Base-by-base conservation (phyloP, 768 basidiomycete genomes). In the Asterophora parasitica region DNA sequence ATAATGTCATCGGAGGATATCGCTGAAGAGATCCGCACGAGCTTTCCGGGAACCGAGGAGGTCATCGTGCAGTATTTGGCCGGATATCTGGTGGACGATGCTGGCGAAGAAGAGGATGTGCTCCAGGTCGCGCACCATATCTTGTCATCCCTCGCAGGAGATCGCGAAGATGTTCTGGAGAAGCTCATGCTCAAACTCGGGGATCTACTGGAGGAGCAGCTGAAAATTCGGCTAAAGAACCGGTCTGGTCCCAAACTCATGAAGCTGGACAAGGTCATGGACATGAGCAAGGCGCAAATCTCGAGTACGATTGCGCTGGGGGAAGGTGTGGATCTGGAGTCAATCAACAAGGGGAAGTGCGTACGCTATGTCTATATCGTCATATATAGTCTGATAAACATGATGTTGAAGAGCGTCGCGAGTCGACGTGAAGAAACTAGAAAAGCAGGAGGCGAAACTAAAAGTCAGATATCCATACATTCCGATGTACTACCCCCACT, bases 381-480 rank as follows among this genome's bases (percentile, higher is more conserved):
- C 44, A n/a, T 27, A 45, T 42, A 46, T 51, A 51, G 50, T 56
- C 42, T 60, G 48, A 50, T 46, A 41, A 31, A 30, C 35, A 42
- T 42, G 31, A 42, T 36, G 26, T 48, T 49, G 20, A 65, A 90
- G 92, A 68, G 89, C 88, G 28, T 91, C 90, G 31, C 83, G 87
- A 23, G 92, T 96, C 39, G 92, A 96, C 70, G 79, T 96, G 51
- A 95, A 93, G 68, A 94, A 94, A 60, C 80, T 96, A 7, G 92
- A 95, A 69, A 95, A 96, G 67, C 89, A 92, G 58, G 96, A 99
- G 66, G 92, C 92, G 1, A 99, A 99, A 65, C 81, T 98, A 57
- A 85, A 84, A 74, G 89, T 85, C 41, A 61, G 48, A 46, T 36
- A 36, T 36, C 38, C 34, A 10, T 50, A 44, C 33, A 36, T 36